phyloP scores from a whole-genome alignment of 139 green algal species.

The Chlamydomonas applanata region DNA sequence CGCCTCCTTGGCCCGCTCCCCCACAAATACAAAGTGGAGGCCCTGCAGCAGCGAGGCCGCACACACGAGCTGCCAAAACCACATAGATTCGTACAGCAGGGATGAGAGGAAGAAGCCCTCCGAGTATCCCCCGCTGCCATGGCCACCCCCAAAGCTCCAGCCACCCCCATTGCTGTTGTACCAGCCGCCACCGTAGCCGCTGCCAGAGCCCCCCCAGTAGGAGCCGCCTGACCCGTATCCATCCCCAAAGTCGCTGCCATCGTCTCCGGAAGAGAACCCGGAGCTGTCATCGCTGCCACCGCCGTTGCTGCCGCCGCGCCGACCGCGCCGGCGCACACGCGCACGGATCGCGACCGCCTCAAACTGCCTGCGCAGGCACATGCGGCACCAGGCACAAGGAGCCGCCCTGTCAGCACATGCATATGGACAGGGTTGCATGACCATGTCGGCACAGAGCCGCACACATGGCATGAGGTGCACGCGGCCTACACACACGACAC shows the following conservation, averaged over 20 bases:
- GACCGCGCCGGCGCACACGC: background rate
- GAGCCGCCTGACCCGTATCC: background rate
- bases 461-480: background rate
- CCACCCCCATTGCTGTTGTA: background rate
- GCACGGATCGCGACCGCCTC: background rate
- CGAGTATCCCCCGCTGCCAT: background rate
- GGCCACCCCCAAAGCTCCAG: background rate
- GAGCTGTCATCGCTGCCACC: background rate
- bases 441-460: background rate
- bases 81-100: conserved; percentile 1
- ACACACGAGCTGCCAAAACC: conserved; percentile 2
- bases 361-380: conserved; percentile 9
- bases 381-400: background rate
- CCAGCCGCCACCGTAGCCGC: background rate
- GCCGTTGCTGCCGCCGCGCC: background rate
- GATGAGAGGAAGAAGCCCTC: background rate
- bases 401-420: background rate
- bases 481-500: background rate
- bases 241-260: background rate
- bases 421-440: background rate
- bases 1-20: no score
- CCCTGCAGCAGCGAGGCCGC: no score
- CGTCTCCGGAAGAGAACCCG: background rate
- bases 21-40: no score
- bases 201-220: background rate